A percentile compares a stretch with the other conserved stretches of the same genome.
These are phyloP conservation scores for Berkeleyomyces basicola DNA, from an alignment of 2,329 filamentous ascomycete genomes.

Conservation along the genomic window DNA sequence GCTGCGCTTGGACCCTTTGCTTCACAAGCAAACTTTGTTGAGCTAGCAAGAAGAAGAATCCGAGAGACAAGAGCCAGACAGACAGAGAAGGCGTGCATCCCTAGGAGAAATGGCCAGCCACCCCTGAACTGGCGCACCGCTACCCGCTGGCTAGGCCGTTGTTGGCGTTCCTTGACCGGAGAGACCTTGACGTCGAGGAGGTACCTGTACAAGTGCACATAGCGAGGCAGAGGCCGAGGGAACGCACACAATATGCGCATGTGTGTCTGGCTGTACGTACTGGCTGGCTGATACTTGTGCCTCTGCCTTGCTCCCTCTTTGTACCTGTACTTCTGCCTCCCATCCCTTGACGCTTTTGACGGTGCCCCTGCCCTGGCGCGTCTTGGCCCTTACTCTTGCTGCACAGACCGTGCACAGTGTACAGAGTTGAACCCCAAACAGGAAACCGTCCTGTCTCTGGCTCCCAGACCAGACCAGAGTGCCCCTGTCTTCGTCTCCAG, in stretches of 20 bases:
- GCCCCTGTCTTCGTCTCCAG: slow-evolving; percentile 3
- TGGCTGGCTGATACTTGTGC: no score
- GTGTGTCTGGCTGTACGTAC: no score
- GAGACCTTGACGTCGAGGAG: background rate
- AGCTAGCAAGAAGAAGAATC: no score
- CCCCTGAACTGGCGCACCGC: background rate
- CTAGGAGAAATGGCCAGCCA: background rate
- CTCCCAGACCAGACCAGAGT: background rate
- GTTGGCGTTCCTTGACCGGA: background rate
- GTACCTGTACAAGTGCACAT: no score
- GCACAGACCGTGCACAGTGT: slow-evolving; percentile 8
- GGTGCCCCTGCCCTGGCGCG: background rate
- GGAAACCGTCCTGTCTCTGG: slow-evolving; percentile 5
- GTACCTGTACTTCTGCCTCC: background rate
- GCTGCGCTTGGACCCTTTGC: background rate
- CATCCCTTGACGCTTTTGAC: slow-evolving; percentile 1
- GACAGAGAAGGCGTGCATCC: background rate
- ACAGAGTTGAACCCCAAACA: slow-evolving; percentile 2
- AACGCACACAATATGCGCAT: no score
- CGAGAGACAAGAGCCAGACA: background rate
- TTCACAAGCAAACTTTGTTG: no score
- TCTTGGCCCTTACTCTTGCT: background rate
- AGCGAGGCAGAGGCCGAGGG: no score
- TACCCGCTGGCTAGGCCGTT: background rate
- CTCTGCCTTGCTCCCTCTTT: background rate